A percentile compares a stretch with the other conserved stretches of the same genome.
Conservation (phyloP, 768 basidiomycete genomes). For the Aureoboletus auriporus region DNA sequence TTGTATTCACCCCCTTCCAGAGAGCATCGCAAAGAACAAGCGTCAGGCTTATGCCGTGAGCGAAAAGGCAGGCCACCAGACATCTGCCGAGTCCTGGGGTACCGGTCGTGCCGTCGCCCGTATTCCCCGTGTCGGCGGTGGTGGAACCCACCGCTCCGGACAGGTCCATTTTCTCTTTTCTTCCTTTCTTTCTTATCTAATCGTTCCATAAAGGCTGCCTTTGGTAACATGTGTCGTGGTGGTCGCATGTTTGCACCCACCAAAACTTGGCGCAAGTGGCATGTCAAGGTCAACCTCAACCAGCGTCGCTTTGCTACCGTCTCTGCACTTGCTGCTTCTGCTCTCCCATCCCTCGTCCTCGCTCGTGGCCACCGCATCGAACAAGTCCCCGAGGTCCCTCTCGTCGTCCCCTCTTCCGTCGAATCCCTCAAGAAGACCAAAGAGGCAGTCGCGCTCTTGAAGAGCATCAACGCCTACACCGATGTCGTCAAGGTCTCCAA, state of each 20-base stretch:
- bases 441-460: constrained; percentile 91
- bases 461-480: constrained; percentile 81
- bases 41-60: constrained; percentile 96
- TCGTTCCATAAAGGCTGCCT: constrained; percentile 67
- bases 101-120: constrained; percentile 99
- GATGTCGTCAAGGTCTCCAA: constrained; percentile 98
- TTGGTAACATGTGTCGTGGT: constrained; percentile 99
- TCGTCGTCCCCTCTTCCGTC: constrained; percentile 74
- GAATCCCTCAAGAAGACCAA: constrained; percentile 96
- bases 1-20: constrained; percentile 37
- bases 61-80: constrained; percentile 98
- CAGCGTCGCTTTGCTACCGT: constrained; percentile 97
- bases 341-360: constrained; percentile 92
- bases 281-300: constrained; percentile 99
- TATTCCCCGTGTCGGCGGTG: constrained; percentile 99
- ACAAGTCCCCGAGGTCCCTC: constrained; percentile 92
- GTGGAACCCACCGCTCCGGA: constrained; percentile 97
- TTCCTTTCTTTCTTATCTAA: neutral
- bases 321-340: constrained; percentile 96
- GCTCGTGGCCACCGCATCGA: constrained; percentile 99
- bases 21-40: constrained; percentile 97
- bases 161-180: constrained; percentile 47
- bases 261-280: constrained; percentile 99
- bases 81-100: constrained; percentile 99
- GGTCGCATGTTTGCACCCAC: constrained; percentile 99